phyloP scores from a whole-genome alignment of 169 alveolate genomes.

The Plasmodium vinckei region DNA sequence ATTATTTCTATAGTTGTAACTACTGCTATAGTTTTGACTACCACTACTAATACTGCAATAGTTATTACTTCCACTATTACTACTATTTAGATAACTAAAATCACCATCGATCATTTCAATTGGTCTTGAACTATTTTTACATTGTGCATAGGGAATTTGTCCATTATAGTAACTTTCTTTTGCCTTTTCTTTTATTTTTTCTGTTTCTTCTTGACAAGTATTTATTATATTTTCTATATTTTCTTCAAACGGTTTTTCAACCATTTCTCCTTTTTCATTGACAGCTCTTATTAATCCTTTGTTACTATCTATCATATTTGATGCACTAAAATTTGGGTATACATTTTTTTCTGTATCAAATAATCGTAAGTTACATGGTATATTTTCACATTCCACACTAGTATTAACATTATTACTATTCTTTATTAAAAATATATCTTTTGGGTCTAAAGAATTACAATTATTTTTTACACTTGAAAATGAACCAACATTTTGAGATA shows the following conservation, averaged over 20 bases:
- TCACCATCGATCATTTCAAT: not conserved
- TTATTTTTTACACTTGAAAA: conserved; percentile 31
- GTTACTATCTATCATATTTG: conserved; percentile 19
- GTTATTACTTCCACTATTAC: not conserved
- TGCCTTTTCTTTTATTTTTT: not conserved
- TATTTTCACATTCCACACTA: conserved; percentile 31
- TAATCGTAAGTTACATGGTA: conserved; percentile 30
- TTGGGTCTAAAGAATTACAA: not conserved
- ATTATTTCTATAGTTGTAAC: not conserved
- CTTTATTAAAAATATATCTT: conserved; percentile 21
- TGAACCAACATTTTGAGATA: conserved; percentile 68
- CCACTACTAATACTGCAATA: not conserved
- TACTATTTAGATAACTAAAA: not conserved
- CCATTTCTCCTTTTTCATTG: not conserved
- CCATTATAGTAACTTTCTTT: conserved; percentile 22
- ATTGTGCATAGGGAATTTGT: conserved; percentile 8
- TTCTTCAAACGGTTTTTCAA: conserved; percentile 10
- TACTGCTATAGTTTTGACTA: not conserved
- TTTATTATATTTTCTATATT: conserved; percentile 3
- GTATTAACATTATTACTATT: conserved; percentile 8
- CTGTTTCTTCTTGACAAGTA: conserved; percentile 10
- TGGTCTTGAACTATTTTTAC: not conserved
- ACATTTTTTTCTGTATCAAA: conserved; percentile 30
- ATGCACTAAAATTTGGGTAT: conserved; percentile 14
- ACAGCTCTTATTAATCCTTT: not conserved